Evolutionary conservation across 1,139 yeast species (phyloP), one percentile per base, ranked within the genome.

Genomic region (Hyphopichia burtonii): DNA sequence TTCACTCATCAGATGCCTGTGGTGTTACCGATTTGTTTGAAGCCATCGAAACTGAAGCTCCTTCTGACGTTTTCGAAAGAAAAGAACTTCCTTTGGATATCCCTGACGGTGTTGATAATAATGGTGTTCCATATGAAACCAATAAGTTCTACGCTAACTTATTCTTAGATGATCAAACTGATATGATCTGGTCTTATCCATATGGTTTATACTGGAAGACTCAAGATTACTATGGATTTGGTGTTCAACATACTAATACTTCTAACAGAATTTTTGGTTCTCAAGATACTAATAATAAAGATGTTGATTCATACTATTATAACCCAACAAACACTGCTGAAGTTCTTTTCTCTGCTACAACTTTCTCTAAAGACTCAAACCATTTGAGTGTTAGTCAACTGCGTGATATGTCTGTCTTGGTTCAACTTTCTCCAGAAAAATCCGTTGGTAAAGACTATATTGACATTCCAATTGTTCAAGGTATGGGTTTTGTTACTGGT

Each of bases 121-220:
- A 65, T 43, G 71, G 63, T 9, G 44, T 46, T 37, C 82, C 89
- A 8, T 69, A 81, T 32, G 77, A 78, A 43, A 86, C 94, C 14
- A 86, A 86, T 65, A 84, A 85, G 58, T 86, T 85, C 58, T 86
- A 83, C 57, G 83, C 85, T 5, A 86, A 86, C 60, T 59, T 85
- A 56, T 62, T 85, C 40, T 71, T 86, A 17, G 90, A 73, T 0
- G 63, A 64, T 33, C 86, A 83, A 51, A 71, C 72, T 5, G 63
- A 76, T 34, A 81, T 65, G 31, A 74, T 79, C 1, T 85, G 83
- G 80, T 76, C 89, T 0, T 86, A 82, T 52, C 94, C 95, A 0
- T 85, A 83, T 54, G 76, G 85, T 2, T 62, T 86, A 14, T 85
- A 87, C 85, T 77, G 71, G 65, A 63, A 65, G 11, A 46, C 54